Percentiles rank a stretch among this genome's conserved stretches.
Conservation (phyloP, 495 filamentous ascomycete species). For the Hyphodiscus hymeniophilus region DNA sequence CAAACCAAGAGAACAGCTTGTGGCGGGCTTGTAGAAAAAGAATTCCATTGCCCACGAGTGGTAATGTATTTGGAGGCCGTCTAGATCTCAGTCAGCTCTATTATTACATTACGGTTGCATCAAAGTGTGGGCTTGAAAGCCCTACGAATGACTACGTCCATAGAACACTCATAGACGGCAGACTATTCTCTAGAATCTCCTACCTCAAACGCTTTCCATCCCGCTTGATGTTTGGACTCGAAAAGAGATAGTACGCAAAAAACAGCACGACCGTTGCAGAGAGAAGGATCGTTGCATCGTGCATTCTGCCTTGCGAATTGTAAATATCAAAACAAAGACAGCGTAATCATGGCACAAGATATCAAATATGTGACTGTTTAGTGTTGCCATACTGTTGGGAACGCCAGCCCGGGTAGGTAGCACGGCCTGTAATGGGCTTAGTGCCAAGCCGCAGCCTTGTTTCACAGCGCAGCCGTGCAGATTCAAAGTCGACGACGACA, state of each 20-base stretch:
- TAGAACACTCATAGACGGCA: no score
- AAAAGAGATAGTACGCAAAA: constrained; percentile 21
- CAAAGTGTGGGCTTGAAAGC: no score
- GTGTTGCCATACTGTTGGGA: no score
- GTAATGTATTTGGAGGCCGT: constrained; percentile 45
- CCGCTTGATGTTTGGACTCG: constrained; percentile 25
- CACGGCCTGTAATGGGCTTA: no score
- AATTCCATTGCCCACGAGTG: constrained; percentile 49
- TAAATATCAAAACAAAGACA: not conserved
- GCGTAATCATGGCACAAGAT: not conserved
- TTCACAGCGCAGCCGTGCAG: no score
- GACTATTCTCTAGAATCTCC: not conserved
- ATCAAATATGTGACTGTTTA: no score
- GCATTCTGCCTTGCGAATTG: constrained; percentile 5
- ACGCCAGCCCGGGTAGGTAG: no score
- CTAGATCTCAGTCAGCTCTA: constrained; percentile 16
- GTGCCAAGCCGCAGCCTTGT: no score
- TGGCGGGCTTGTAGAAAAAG: constrained; percentile 47
- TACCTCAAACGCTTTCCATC: constrained; percentile 29
- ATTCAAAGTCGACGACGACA: not conserved
- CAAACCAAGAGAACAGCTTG: constrained; percentile 52
- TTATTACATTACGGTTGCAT: no score
- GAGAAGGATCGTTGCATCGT: constrained; percentile 1
- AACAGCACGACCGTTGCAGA: not conserved
- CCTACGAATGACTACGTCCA: no score